A percentile compares a stretch with the other conserved stretches of the same genome.
Conservation (phyloP, 1,284 basidiomycete species). For the Austropuccinia psidii region DNA sequence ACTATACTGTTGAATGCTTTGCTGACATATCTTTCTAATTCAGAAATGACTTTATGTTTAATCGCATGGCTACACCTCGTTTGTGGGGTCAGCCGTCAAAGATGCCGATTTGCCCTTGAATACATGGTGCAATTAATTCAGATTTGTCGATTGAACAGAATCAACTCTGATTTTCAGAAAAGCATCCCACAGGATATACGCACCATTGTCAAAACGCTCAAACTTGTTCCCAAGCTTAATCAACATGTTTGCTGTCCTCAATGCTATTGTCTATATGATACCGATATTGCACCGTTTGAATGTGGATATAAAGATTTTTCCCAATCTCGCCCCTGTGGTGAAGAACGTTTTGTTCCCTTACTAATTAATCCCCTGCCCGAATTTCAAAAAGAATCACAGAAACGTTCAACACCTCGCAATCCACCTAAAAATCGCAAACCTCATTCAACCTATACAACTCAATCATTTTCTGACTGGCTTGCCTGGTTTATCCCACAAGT, state of each 20-base stretch:
- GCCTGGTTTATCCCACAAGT: not conserved
- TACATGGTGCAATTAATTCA: not conserved
- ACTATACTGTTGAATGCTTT: no score
- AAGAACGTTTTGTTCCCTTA: not conserved
- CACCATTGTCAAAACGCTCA: not conserved
- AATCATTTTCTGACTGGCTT: constrained; percentile 6
- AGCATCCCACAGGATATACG: not conserved
- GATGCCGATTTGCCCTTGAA: not conserved
- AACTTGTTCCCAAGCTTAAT: not conserved
- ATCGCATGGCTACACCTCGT: not conserved
- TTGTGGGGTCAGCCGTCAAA: not conserved
- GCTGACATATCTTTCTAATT: no score
- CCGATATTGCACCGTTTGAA: not conserved
- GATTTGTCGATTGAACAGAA: not conserved
- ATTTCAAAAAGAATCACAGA: no score
- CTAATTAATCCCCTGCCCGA: not conserved
- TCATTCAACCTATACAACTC: not conserved
- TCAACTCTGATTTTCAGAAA: no score
- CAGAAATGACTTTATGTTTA: no score
- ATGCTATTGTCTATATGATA: not conserved
- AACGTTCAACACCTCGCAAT: not conserved
- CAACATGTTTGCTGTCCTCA: not conserved
- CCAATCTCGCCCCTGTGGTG: not conserved
- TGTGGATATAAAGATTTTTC: not conserved
- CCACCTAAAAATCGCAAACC: not conserved